These are phyloP conservation scores for Mallotus repandus DNA, from an alignment of 441 rosid species.

Conservation along the genomic window DNA sequence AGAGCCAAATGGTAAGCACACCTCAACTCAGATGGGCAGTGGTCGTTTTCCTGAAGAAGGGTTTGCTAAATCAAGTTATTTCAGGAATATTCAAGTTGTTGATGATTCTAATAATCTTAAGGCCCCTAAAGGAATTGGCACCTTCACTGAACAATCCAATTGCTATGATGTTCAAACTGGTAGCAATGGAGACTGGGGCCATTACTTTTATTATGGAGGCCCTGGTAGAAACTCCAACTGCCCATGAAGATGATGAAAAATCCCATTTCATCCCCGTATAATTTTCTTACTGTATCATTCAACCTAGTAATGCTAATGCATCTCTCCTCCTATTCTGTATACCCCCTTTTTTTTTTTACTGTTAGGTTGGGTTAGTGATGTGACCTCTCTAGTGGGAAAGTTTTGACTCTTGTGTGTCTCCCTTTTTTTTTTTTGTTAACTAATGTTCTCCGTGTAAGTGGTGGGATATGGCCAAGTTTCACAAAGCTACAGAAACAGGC, in stretches of 20 bases:
- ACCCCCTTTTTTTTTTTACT: constrained; percentile 22
- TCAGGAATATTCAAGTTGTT: constrained; percentile 88
- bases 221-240: constrained; percentile 92
- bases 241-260: constrained; percentile 31
- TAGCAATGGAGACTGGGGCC: constrained; percentile 92
- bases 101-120: constrained; percentile 90
- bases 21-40: constrained; percentile 97
- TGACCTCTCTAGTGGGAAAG: constrained; percentile 55
- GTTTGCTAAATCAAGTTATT: constrained; percentile 86
- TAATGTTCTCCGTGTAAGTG: constrained; percentile 51
- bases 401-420: constrained; percentile 38
- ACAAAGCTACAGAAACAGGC: constrained; percentile 45
- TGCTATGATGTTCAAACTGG: constrained; percentile 95
- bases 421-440: constrained; percentile 21
- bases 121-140: constrained; percentile 82
- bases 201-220: constrained; percentile 95
- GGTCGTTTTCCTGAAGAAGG: constrained; percentile 96
- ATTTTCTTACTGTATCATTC: constrained; percentile 57
- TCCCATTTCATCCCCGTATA: constrained; percentile 10
- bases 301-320: constrained; percentile 32
- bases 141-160: constrained; percentile 86
- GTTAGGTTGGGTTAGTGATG: constrained; percentile 47
- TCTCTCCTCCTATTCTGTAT: constrained; percentile 17
- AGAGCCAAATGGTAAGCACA: constrained; percentile 74
- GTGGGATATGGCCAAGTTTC: constrained; percentile 49